Evolutionary conservation across 495 filamentous ascomycete genomes (phyloP).

Genomic region (Podospora bellae-mahoneyi): DNA sequence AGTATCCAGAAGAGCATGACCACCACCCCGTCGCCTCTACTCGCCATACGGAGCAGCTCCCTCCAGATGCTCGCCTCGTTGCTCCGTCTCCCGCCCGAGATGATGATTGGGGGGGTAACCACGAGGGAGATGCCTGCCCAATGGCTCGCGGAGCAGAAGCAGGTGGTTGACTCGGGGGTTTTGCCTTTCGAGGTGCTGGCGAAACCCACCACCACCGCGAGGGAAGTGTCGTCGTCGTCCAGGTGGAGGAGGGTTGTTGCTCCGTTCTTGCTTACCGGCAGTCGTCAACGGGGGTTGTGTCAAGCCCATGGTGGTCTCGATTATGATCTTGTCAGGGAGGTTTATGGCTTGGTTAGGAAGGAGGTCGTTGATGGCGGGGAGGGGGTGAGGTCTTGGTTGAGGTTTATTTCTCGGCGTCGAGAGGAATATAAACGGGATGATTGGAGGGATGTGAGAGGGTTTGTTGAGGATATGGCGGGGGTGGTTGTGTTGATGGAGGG

Average conservation of each 20-base stretch:
- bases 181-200: background rate
- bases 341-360: background rate
- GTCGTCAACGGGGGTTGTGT: background rate
- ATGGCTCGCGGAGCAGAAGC: background rate
- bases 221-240: too few species aligned
- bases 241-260: background rate
- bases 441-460: background rate
- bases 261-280: background rate
- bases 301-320: background rate
- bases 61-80: background rate
- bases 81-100: background rate
- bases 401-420: background rate
- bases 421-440: background rate
- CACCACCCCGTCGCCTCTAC: background rate
- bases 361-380: background rate
- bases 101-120: background rate
- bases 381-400: conserved; percentile 7
- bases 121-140: background rate
- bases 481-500: background rate
- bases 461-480: background rate
- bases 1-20: too few species aligned
- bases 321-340: conserved; percentile 6
- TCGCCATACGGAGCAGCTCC: background rate
- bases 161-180: background rate
- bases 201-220: background rate